phyloP scores from a whole-genome alignment of 345 rosid species.

The Lagerstroemia speciosa region DNA sequence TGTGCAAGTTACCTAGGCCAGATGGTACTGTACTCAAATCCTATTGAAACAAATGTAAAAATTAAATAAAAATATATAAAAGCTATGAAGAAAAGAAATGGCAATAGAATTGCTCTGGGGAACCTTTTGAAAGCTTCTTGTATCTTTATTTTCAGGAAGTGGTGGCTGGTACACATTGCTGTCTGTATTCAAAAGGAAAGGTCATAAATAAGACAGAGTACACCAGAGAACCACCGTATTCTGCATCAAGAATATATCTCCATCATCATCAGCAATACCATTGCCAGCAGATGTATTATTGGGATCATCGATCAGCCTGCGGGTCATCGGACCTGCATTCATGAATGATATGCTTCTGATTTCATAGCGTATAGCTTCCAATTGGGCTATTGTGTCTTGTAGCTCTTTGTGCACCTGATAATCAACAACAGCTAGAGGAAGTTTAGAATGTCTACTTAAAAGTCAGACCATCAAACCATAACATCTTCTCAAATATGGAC shows the following conservation, averaged over 20 bases:
- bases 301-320: slow-evolving; percentile 43
- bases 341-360: slow-evolving; percentile 57
- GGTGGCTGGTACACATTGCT: slow-evolving; percentile 6
- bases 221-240: background rate
- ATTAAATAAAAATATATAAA: background rate
- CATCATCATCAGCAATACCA: slow-evolving; percentile 21
- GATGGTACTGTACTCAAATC: slow-evolving; percentile 22
- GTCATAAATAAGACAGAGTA: no score
- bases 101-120: background rate
- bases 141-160: slow-evolving; percentile 21
- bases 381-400: slow-evolving; percentile 73
- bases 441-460: background rate
- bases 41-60: slow-evolving; percentile 18
- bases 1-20: slow-evolving; percentile 35
- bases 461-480: background rate
- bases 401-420: slow-evolving; percentile 79
- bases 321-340: slow-evolving; percentile 66
- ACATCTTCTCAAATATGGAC: background rate
- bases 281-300: slow-evolving; percentile 19
- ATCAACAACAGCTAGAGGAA: background rate
- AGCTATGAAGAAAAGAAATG: background rate
- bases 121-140: slow-evolving; percentile 32
- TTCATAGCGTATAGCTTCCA: slow-evolving; percentile 84
- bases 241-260: background rate
- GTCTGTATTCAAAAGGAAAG: slow-evolving; percentile 16